A percentile compares a stretch with the other conserved stretches of the same genome.
Conservation (phyloP, 1,139 yeast species). For the Oligophagozyma castellii region DNA sequence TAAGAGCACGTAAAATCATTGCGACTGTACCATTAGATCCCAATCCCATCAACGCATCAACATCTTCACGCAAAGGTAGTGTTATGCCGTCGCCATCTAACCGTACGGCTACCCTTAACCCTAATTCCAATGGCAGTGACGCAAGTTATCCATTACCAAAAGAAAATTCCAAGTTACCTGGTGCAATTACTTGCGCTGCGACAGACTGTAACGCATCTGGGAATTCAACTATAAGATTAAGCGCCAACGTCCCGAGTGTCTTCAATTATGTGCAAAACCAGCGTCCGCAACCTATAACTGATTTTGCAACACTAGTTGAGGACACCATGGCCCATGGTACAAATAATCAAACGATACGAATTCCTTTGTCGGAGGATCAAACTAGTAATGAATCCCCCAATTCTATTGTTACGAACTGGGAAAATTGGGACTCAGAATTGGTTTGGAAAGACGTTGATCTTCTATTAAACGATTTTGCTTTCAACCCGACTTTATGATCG, state of each 20-base stretch:
- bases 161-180: background rate
- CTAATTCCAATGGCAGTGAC: slow-evolving; percentile 1
- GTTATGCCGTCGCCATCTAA: slow-evolving; percentile 10
- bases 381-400: slow-evolving; percentile 15
- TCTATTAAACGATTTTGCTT: slow-evolving; percentile 91
- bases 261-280: slow-evolving; percentile 2
- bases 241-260: background rate
- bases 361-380: slow-evolving; percentile 1
- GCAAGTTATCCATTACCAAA: background rate
- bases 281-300: background rate
- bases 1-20: slow-evolving; percentile 58
- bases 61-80: slow-evolving; percentile 13
- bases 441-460: slow-evolving; percentile 86
- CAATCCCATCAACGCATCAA: slow-evolving; percentile 41
- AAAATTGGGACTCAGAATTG: slow-evolving; percentile 49
- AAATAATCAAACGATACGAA: background rate
- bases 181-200: too few species aligned
- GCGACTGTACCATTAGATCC: slow-evolving; percentile 74
- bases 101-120: slow-evolving; percentile 5
- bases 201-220: slow-evolving; percentile 1
- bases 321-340: background rate
- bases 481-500: slow-evolving; percentile 31
- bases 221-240: slow-evolving; percentile 1
- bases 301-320: background rate
- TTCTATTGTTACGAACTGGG: slow-evolving; percentile 25